Base-by-base conservation (phyloP, 345 rosid species). In the Physaria fendleri region DNA sequence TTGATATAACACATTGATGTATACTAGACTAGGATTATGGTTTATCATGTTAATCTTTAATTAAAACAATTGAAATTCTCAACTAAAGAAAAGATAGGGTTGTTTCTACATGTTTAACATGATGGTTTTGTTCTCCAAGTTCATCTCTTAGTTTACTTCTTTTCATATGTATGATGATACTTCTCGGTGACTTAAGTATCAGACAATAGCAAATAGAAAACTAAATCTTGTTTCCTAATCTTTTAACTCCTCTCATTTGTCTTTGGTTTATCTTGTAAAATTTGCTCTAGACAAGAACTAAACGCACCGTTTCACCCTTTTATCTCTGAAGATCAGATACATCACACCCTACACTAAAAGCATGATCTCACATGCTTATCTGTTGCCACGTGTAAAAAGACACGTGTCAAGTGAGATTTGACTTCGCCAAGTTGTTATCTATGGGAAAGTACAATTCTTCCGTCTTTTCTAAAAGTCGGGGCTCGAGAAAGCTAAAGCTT, bases 381-480 rank as follows among this genome's bases (percentile, higher is more conserved):
- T 3, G 15, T 0, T 0, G 42, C 62, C 73, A 68, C 67, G 66
- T 6, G 34, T 27, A 0, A 10, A 13, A 0, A 3, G 34, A 68
- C 62, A 68, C 66, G 67, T 68, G 67, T 34, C 67, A 0, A 2
- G n/a, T 24, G 29, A 3, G 10, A 8, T 6, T 39, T 43, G 62
- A 21, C 13, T 32, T 50, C 18, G 21, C 58, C 11, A 20, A 47
- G 27, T 44, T 33, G 62, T 45, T 18, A 45, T 65, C 37, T 15
- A 14, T 10, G 14, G 27, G 27, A 56, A 65, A 25, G 47, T 45
- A 38, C 13, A 56, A 10, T 38, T 47, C 35, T 14, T 22, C 50
- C 41, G 1, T 47, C 28, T 27, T 8, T 32, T 42, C 64, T 65
- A 9, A 18, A 47, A n/a, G n/a, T n/a, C n/a, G 17, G 41, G 38